These are phyloP conservation scores for Solanum chiquidenum DNA, from an alignment of 257 asterid species.

Conservation along the genomic window DNA sequence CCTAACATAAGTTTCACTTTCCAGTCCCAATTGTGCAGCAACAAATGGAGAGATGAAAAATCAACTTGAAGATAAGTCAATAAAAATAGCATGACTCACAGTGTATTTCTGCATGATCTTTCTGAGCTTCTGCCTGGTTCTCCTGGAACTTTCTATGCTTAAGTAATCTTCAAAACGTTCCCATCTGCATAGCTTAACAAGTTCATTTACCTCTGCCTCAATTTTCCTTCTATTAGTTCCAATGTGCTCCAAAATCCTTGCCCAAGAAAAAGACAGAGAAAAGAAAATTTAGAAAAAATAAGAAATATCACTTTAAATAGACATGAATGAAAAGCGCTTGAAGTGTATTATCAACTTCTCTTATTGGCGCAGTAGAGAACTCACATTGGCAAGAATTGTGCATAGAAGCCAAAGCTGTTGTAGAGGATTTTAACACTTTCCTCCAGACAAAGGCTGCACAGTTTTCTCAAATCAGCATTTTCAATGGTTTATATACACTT, in stretches of 20 bases:
- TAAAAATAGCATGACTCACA: slow-evolving; percentile 32
- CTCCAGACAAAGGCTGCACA: slow-evolving; percentile 46
- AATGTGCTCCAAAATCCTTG: slow-evolving; percentile 53
- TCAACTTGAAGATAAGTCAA: background rate
- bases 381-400: slow-evolving; percentile 72
- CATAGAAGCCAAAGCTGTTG: slow-evolving; percentile 75
- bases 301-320: background rate
- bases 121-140: slow-evolving; percentile 61
- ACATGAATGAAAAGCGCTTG: background rate
- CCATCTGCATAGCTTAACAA: slow-evolving; percentile 70
- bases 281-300: background rate
- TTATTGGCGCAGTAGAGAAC: slow-evolving; percentile 9
- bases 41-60: background rate
- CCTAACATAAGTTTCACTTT: background rate
- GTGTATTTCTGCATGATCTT: slow-evolving; percentile 66
- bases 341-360: background rate
- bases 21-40: background rate
- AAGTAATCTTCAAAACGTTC: slow-evolving; percentile 43
- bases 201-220: slow-evolving; percentile 71
- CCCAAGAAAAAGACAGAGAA: background rate
- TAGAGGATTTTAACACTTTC: slow-evolving; percentile 59
- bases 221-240: slow-evolving; percentile 40
- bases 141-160: slow-evolving; percentile 56
- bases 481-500: background rate
- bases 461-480: background rate